Conservation (phyloP, 1,139 yeast genomes). For the Wickerhamomyces sp. region DNA sequence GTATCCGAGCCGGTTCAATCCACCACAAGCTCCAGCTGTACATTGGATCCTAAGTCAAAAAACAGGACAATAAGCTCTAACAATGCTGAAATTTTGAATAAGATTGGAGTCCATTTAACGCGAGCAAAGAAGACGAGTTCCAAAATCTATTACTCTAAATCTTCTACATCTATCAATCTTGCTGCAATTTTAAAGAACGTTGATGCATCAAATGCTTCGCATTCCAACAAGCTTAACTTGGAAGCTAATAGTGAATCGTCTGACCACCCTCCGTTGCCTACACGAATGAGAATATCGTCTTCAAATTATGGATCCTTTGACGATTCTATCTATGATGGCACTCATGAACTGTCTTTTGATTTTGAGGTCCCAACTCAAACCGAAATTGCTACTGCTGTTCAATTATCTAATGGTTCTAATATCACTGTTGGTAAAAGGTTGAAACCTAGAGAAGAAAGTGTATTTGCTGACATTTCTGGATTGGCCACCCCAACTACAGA, state of each 20-base stretch:
- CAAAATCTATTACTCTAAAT: constrained; percentile 22
- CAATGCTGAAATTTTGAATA: constrained; percentile 38
- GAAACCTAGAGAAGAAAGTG: constrained; percentile 17
- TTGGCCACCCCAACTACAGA: not conserved
- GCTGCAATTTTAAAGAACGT: constrained; percentile 33
- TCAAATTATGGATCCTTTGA: constrained; percentile 20
- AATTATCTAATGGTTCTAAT: constrained; percentile 24
- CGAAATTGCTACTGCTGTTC: constrained; percentile 36
- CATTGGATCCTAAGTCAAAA: constrained; percentile 23
- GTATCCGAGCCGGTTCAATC: constrained; percentile 14
- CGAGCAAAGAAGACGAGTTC: constrained; percentile 16
- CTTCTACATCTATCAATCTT: constrained; percentile 33
- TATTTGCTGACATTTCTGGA: constrained; percentile 18
- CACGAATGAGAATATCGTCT: constrained; percentile 16
- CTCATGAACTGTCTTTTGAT: constrained; percentile 21
- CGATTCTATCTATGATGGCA: constrained; percentile 5
- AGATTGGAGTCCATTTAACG: constrained; percentile 39
- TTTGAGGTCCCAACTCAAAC: constrained; percentile 28
- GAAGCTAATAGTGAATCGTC: constrained; percentile 3
- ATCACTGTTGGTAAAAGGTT: constrained; percentile 17
- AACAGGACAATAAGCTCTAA: constrained; percentile 26
- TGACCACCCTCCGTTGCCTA: constrained; percentile 5
- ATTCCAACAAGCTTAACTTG: not conserved
- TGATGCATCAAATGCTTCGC: not conserved
- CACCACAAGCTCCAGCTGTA: constrained; percentile 7